Percentiles rank a stretch among this genome's conserved stretches.
Evolutionary conservation across 495 filamentous ascomycete genomes (phyloP).

Genomic region (Penicillium lagena): DNA sequence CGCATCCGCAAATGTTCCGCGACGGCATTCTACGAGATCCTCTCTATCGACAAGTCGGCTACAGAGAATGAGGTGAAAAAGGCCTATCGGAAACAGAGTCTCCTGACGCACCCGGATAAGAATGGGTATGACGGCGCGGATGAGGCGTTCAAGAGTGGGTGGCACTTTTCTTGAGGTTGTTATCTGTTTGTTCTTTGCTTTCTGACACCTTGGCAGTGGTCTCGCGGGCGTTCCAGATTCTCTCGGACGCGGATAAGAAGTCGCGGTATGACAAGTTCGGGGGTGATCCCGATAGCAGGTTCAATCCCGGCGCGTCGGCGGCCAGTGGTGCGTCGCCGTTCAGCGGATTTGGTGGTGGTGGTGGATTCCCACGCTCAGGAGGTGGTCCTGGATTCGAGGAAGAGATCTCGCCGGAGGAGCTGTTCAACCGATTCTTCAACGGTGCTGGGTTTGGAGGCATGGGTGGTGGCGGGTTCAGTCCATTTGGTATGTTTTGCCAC

Average conservation of each 20-base stretch:
- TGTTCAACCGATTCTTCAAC: conserved; percentile 92
- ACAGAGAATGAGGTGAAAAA: conserved; percentile 89
- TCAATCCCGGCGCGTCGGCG: conserved; percentile 49
- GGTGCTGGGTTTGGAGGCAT: conserved; percentile 43
- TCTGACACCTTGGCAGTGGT: conserved; percentile 56
- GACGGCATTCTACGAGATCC: conserved; percentile 92
- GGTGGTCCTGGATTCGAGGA: conserved; percentile 66
- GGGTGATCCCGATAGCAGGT: conserved; percentile 84
- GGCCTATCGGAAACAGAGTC: conserved; percentile 86
- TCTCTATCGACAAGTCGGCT: conserved; percentile 65
- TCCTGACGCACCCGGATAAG: conserved; percentile 97
- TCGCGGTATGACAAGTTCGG: conserved; percentile 80
- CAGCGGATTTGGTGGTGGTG: conserved; percentile 59
- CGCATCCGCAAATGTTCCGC: conserved; percentile 75
- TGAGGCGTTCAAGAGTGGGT: conserved; percentile 89
- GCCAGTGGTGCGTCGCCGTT: conserved; percentile 51
- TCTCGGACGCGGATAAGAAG: conserved; percentile 91
- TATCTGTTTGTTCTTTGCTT: background rate
- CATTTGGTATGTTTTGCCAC: conserved; percentile 48
- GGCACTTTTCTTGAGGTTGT: background rate
- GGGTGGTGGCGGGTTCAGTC: conserved; percentile 50
- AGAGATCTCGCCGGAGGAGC: conserved; percentile 92
- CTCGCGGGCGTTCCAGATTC: conserved; percentile 82
- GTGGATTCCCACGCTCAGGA: conserved; percentile 46
- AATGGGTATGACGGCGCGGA: conserved; percentile 96